Evolutionary conservation across 2,329 filamentous ascomycete species (phyloP), one percentile per base, ranked within the genome.

Genomic region (Ceratocystis harringtonii): DNA sequence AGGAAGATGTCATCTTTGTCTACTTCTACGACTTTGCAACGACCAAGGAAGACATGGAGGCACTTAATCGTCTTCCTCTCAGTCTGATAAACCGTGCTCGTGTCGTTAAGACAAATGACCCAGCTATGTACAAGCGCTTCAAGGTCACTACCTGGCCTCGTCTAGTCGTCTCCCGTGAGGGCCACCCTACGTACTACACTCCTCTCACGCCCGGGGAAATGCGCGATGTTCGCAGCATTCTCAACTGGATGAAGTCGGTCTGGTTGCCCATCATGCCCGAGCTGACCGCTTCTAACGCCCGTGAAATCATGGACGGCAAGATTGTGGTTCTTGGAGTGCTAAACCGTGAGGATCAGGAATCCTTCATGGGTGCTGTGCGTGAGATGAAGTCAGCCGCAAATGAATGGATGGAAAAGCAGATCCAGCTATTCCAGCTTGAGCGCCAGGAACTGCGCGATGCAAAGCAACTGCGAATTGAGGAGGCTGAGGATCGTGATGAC

Each of bases 21-120:
- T 99, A 97, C 78, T 95, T 97, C 75, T 99, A 96, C 75, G 94
- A 99, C 73, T 86, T 95, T 70, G 94, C 94, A 12, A 96, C 92
- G 1, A 95, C 91, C 0, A 86, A 81, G 55, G 94, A 99, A 76
- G 94, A 99, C 73, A 96, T 99, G 72, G 80, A 82, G 70, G 92
- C 92, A 25, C 79, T 99, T 55, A 90, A 97, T 69, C 85, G 91
- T 48, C 78, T 99, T 41, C 90, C 90, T 17, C 80, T 97, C 65
- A 92, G 85, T 74, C 81, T 99, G 66, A 90, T 99, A 67, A 94
- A 92, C 41, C 91, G 90, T 72, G 94, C 90, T 32, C 94, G 89
- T 74, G 79, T 99, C 63, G 92, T 97, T 71, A 96, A 95, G 80
- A 96, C 92, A 1, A 85, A 87, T 68, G 91, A 94, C 72, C 80